A percentile compares a stretch with the other conserved stretches of the same genome.
Evolutionary conservation across 371 early-diverging fungal genomes (phyloP).

Genomic region (Mucor mucedo): DNA sequence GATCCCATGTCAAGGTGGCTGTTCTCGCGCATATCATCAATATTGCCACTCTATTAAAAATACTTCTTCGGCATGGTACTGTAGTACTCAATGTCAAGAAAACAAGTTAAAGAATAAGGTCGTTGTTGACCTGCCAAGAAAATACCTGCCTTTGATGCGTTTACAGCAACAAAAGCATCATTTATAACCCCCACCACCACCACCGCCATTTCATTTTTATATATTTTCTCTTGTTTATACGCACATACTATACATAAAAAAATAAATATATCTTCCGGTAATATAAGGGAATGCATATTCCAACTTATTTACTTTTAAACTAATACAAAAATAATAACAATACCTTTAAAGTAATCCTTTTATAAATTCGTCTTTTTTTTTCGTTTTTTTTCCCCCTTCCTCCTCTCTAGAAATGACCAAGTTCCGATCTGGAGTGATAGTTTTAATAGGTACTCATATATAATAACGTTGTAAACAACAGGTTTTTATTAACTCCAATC

Average conservation of each 20-base stretch:
- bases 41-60: conserved; percentile 50
- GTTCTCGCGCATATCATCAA: conserved; percentile 44
- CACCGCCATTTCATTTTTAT: background rate
- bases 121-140: conserved; percentile 58
- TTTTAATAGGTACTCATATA: conserved; percentile 8
- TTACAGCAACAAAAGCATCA: conserved; percentile 4
- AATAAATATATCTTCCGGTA: conserved; percentile 2
- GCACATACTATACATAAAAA: conserved; percentile 5
- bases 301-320: conserved; percentile 17
- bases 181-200: background rate
- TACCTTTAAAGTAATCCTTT: background rate
- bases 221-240: conserved; percentile 1
- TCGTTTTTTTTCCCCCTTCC: background rate
- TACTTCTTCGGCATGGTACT: conserved; percentile 64
- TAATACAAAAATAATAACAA: conserved; percentile 9
- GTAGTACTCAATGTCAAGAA: conserved; percentile 63
- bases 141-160: conserved; percentile 52
- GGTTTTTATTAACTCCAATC: too few relatives aligned
- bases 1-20: conserved; percentile 40
- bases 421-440: conserved; percentile 6
- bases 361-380: background rate
- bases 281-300: conserved; percentile 9
- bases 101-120: conserved; percentile 56
- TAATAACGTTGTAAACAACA: background rate
- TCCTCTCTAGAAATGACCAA: conserved; percentile 5